Evolutionary conservation across 306 rosid genomes (phyloP), one percentile per base, ranked within the genome.

Genomic region (Calophaca sinica): DNA sequence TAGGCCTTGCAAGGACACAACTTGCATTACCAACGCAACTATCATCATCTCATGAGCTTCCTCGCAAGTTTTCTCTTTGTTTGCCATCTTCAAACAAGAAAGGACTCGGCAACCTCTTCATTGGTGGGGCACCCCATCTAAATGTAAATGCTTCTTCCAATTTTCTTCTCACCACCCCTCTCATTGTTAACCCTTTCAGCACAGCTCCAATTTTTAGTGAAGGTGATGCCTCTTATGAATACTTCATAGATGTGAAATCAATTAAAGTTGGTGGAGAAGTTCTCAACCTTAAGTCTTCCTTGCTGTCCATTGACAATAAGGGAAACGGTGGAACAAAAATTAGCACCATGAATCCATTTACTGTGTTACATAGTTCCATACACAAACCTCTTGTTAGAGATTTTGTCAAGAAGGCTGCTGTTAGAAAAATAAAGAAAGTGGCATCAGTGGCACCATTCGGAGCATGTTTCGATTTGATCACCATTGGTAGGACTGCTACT

Each of bases 291-390:
- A 72, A 80, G 39, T 5, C 85, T 70, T 35, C 81, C 4, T 48
- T 79, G 2, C 29, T 81, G 4, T 45, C 74, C 3, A 39, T 76
- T 69, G 57, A 79, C 63, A 58, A 55, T 4, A 71, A 54, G 10
- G 84, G 80, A 4, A 53, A 53, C 9, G 87, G 85, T 14, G 81
- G 84, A n/a, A 80, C 83, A 11, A 83, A 83, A 32, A 20, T 80
- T 9, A 77, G 81, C n/a, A 77, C 87, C 0, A 32, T 67, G 33
- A 33, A 36, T 29, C 44, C 59, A 0, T 78, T 65, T 63, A 73
- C 82, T 0, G 14, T 20, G 7, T 32, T 86, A 4, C 84, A 62
- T 9, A 80, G 76, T 58, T 32, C 77, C 4, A 52, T 83, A 11
- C 74, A 35, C 39, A 77, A 69, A 3, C 67, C 82, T 9, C 79